phyloP scores from a whole-genome alignment of 1,139 yeast species.

The Kazachstania sp. region DNA sequence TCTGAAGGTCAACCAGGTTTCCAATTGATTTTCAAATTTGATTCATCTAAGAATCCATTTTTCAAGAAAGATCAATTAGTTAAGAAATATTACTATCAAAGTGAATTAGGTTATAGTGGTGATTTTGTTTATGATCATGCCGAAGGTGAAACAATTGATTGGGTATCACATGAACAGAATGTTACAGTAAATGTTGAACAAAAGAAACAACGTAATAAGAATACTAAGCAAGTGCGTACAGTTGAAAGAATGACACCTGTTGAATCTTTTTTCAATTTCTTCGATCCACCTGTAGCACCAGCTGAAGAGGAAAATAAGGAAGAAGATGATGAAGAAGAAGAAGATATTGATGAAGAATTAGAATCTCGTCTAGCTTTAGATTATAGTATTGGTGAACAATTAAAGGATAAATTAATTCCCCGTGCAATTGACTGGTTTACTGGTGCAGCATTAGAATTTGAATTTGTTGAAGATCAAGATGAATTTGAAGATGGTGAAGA shows the following conservation, averaged over 20 bases:
- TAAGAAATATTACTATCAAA: conserved; percentile 89
- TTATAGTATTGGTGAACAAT: conserved; percentile 92
- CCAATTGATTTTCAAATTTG: conserved; percentile 73
- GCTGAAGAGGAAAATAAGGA: conserved; percentile 3
- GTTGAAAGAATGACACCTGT: conserved; percentile 89
- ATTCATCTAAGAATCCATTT: conserved; percentile 52
- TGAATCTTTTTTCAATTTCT: conserved; percentile 91
- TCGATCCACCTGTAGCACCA: conserved; percentile 75
- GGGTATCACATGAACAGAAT: conserved; percentile 75
- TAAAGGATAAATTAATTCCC: conserved; percentile 78
- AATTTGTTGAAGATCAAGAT: conserved; percentile 45
- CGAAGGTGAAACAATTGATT: conserved; percentile 77
- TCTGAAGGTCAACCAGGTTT: conserved; percentile 72
- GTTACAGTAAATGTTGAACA: conserved; percentile 83
- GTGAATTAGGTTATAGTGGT: conserved; percentile 89
- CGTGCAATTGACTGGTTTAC: conserved; percentile 47
- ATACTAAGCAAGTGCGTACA: conserved; percentile 93
- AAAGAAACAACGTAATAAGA: conserved; percentile 96
- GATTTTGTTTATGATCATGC: conserved; percentile 97
- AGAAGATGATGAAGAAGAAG: conserved; percentile 5
- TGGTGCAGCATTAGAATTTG: conserved; percentile 81
- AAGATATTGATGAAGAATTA: conserved; percentile 33
- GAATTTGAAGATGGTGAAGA: conserved; percentile 49
- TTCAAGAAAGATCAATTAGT: conserved; percentile 64
- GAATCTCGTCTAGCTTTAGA: conserved; percentile 85